Base-by-base conservation (phyloP, 352 stramenopile species). In the Globisporangium nagaii region DNA sequence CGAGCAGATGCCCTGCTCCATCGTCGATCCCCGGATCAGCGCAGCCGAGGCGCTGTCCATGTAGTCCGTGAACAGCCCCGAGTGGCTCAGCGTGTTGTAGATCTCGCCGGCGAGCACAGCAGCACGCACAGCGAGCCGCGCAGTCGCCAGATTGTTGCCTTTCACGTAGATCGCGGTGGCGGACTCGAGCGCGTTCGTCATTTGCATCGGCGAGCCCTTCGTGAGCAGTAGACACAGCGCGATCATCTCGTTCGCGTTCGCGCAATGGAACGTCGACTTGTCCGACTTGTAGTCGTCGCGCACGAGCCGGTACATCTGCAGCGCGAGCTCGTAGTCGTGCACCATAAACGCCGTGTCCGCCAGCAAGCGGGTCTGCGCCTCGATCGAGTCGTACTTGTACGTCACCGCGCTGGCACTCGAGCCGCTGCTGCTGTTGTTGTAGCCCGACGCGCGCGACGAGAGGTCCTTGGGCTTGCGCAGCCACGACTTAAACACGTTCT, bases 401-500 rank as follows among this genome's bases (percentile, higher is more conserved):
- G 68, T 73, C 24, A 88, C 62, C 1, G 58, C 51, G 4, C 63
- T 66, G 5, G 32, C 41, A 2, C 46, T 45, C 10, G 50, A 24
- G 25, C 48, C 52, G 3, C 6, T 37, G 7, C 25, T 39, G 15
- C 34, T 63, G 32, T 22, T 45, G 30, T 28, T 55, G 34, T 46
- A 47, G 40, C 54, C 66, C 3, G 56, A 63, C 11, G 63, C 56
- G 30, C 70, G 62, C 20, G 60, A 36, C 10, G 62, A 66, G 1
- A 89, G 58, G 50, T 94, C 86, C 41, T 93, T 90, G 3, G 86
- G 84, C 60, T 96, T 95, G n/a, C 83, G 86, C 37, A 93, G 66
- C 85, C 87, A 96, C 41, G 83, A 96, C 65, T 95, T 95, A 56
- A 96, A 88, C 19, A 96, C 80, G 50, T 96, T 96, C 58, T 96